A percentile compares a stretch with the other conserved stretches of the same genome.
Evolutionary conservation across 768 basidiomycete species (phyloP).

Genomic region (Peribolospora baueri): DNA sequence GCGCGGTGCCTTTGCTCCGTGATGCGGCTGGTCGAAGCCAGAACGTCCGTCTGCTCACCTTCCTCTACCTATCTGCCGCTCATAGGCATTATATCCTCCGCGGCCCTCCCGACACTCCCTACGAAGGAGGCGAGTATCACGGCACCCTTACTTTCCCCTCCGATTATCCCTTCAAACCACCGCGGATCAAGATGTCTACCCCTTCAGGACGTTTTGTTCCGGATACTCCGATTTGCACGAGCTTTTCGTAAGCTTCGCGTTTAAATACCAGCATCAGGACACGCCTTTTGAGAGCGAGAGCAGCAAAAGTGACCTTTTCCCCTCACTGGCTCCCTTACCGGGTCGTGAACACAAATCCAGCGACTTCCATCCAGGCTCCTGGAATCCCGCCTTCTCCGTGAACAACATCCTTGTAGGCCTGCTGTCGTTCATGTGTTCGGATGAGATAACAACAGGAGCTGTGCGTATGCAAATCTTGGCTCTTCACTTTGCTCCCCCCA

Average conservation of each 20-base stretch:
- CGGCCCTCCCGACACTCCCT: constrained; percentile 83
- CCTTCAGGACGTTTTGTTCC: constrained; percentile 75
- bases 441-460: constrained; percentile 64
- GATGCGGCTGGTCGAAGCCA: neutral
- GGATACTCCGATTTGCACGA: constrained; percentile 27
- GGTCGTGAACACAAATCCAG: constrained; percentile 20
- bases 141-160: constrained; percentile 75
- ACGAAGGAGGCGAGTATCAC: constrained; percentile 75
- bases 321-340: neutral
- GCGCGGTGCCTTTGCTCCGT: neutral
- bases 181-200: constrained; percentile 46
- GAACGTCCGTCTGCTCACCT: neutral
- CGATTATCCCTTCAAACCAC: constrained; percentile 7
- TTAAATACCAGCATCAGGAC: constrained; percentile 31
- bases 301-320: neutral
- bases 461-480: no score
- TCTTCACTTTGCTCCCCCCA: no score
- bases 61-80: constrained; percentile 2
- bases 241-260: constrained; percentile 58
- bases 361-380: constrained; percentile 73
- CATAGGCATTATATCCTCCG: constrained; percentile 25
- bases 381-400: constrained; percentile 91
- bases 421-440: constrained; percentile 77
- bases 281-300: constrained; percentile 22
- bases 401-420: constrained; percentile 58